Percentiles rank a stretch among this genome's conserved stretches.
phyloP scores from a whole-genome alignment of 192 early-diverging fungal species.

The Dissophora globulifera region DNA sequence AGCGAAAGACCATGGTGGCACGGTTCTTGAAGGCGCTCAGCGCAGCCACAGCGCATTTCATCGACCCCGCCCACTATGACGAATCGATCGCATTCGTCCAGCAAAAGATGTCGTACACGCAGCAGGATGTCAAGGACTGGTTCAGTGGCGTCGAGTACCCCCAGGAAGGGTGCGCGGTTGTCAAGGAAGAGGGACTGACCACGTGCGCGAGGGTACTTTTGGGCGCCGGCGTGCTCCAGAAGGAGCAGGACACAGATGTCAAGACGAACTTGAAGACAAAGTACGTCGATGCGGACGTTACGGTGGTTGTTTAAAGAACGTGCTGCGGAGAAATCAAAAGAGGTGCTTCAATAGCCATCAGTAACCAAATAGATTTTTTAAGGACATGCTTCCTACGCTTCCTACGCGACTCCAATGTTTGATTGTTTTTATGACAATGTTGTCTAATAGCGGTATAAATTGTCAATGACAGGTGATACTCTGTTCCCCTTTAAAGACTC shows the following conservation, averaged over 20 bases:
- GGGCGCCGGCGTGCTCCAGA: slow-evolving; percentile 66
- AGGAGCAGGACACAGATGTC: slow-evolving; percentile 33
- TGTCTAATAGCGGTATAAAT: too few relatives aligned
- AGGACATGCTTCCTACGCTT: too few relatives aligned
- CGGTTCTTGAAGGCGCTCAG: slow-evolving; percentile 52
- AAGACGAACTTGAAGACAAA: slow-evolving; percentile 18
- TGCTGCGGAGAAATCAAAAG: not conserved
- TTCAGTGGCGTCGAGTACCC: slow-evolving; percentile 71
- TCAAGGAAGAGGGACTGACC: slow-evolving; percentile 57
- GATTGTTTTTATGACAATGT: too few relatives aligned
- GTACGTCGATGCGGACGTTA: slow-evolving; percentile 26
- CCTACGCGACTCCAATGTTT: too few relatives aligned
- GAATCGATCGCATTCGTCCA: slow-evolving; percentile 61
- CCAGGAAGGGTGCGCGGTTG: slow-evolving; percentile 37
- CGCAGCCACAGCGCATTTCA: slow-evolving; percentile 55
- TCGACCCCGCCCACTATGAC: slow-evolving; percentile 53
- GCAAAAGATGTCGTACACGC: slow-evolving; percentile 60
- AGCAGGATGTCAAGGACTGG: slow-evolving; percentile 72
- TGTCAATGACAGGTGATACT: not conserved
- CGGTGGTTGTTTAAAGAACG: slow-evolving; percentile 7
- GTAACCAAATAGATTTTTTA: too few relatives aligned
- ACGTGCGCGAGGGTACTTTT: slow-evolving; percentile 61
- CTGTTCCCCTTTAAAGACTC: slow-evolving; percentile 25
- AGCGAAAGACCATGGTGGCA: slow-evolving; percentile 42
- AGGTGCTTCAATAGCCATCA: too few relatives aligned